Evolutionary conservation across 179 eudicot species (phyloP).

Genomic region (Monotropa hypopitys): DNA sequence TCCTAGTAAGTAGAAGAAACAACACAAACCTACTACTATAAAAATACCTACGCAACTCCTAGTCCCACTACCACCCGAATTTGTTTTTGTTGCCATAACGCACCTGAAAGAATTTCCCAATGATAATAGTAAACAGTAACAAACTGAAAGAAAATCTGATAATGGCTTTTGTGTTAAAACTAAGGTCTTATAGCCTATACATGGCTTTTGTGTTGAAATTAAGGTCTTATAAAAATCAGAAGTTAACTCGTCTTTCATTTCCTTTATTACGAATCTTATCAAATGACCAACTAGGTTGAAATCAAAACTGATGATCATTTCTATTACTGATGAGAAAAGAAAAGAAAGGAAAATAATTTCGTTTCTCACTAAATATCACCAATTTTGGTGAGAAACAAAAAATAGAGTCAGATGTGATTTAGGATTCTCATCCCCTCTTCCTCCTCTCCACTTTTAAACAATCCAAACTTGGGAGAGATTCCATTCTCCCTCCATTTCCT

Average conservation of each 20-base stretch:
- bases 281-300: background rate
- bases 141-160: background rate
- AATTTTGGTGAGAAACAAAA: too few relatives aligned
- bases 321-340: too few relatives aligned
- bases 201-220: background rate
- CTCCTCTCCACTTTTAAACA: too few relatives aligned
- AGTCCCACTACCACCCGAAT: conserved; percentile 37
- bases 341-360: too few relatives aligned
- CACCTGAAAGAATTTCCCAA: conserved; percentile 19
- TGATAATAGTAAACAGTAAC: background rate
- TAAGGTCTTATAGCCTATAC: background rate
- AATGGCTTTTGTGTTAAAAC: background rate
- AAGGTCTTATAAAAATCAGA: background rate
- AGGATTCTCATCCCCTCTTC: too few relatives aligned
- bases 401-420: too few relatives aligned
- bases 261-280: background rate
- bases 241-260: background rate
- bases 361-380: too few relatives aligned
- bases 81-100: conserved; percentile 43
- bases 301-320: background rate
- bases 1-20: conserved; percentile 45
- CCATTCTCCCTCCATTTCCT: too few relatives aligned
- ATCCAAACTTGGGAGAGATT: too few relatives aligned
- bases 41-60: conserved; percentile 37
- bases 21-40: conserved; percentile 36